A percentile compares a stretch with the other conserved stretches of the same genome.
Evolutionary conservation across 2,329 filamentous ascomycete genomes (phyloP).

Genomic region (Beauveria bassiana): DNA sequence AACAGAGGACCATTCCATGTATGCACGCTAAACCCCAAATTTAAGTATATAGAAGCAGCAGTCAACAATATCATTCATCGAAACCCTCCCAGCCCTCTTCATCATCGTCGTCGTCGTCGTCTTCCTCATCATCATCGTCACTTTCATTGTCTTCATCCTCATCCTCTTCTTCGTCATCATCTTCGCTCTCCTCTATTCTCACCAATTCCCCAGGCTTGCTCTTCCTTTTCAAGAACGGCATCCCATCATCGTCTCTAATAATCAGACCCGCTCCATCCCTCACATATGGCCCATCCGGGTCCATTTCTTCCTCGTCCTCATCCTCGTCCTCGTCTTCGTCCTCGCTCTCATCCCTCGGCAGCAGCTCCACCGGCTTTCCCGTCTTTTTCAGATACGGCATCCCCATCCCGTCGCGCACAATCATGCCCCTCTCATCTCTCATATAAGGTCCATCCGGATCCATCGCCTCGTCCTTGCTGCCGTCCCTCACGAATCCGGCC

Average conservation of each 20-base stretch:
- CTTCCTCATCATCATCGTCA: not conserved
- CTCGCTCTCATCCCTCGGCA: slow-evolving; percentile 20
- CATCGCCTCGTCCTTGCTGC: slow-evolving; percentile 13
- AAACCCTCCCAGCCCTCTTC: slow-evolving; percentile 13
- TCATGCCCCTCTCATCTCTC: slow-evolving; percentile 46
- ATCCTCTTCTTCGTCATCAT: slow-evolving; percentile 20
- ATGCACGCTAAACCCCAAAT: not conserved
- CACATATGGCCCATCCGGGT: slow-evolving; percentile 40
- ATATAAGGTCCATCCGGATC: slow-evolving; percentile 41
- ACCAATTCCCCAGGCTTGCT: slow-evolving; percentile 22
- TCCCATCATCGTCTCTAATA: slow-evolving; percentile 32
- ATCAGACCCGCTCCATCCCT: slow-evolving; percentile 48
- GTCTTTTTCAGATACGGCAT: slow-evolving; percentile 31
- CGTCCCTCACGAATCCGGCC: slow-evolving; percentile 61
- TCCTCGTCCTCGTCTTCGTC: slow-evolving; percentile 18
- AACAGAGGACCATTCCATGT: not conserved
- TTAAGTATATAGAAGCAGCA: not conserved
- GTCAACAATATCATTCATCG: slow-evolving; percentile 14
- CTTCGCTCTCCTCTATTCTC: slow-evolving; percentile 24
- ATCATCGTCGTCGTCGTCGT: not conserved
- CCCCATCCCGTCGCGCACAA: slow-evolving; percentile 35
- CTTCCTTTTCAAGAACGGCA: slow-evolving; percentile 30
- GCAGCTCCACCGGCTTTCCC: slow-evolving; percentile 22
- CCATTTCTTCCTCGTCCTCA: slow-evolving; percentile 10
- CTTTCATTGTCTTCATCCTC: slow-evolving; percentile 11